A percentile compares a stretch with the other conserved stretches of the same genome.
These are phyloP conservation scores for Penicillium sp. DNA, from an alignment of 2,329 filamentous ascomycete genomes.

Conservation along the genomic window DNA sequence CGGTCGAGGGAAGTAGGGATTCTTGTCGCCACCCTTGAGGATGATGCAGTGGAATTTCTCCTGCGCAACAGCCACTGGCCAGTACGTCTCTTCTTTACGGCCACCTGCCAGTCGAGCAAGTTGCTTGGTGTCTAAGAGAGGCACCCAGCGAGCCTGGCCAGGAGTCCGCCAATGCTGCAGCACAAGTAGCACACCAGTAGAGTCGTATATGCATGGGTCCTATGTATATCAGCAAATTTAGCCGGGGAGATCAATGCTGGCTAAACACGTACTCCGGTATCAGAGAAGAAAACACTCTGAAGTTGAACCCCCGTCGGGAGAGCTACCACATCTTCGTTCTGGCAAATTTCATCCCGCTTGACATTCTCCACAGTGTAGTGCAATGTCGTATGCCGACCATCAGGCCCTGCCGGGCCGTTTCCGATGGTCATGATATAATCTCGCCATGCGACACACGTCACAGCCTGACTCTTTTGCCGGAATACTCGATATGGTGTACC, in stretches of 20 bases:
- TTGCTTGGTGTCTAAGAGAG: constrained; percentile 80
- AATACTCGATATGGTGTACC: constrained; percentile 85
- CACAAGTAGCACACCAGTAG: constrained; percentile 78
- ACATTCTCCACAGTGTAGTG: constrained; percentile 92
- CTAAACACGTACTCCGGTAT: constrained; percentile 62
- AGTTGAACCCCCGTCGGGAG: constrained; percentile 68
- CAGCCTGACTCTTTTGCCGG: constrained; percentile 84
- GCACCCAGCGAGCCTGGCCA: constrained; percentile 83
- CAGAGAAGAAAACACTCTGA: constrained; percentile 84
- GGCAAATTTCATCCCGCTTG: constrained; percentile 86
- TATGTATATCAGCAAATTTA: constrained; percentile 28
- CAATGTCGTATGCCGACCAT: constrained; percentile 66
- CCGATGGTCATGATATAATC: constrained; percentile 96
- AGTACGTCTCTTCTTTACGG: constrained; percentile 84
- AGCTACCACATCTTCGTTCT: constrained; percentile 87
- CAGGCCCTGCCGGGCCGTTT: constrained; percentile 75
- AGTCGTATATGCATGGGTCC: constrained; percentile 96
- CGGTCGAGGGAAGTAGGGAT: constrained; percentile 87
- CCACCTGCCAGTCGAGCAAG: constrained; percentile 77
- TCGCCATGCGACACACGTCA: constrained; percentile 88
- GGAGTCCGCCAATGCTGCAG: constrained; percentile 85
- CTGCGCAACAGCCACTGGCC: constrained; percentile 87
- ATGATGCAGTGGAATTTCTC: constrained; percentile 98
- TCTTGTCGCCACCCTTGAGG: constrained; percentile 86
- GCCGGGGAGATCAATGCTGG: not conserved